These are phyloP conservation scores for Lithohypha guttulata DNA, from an alignment of 2,329 filamentous ascomycete species.

Conservation along the genomic window DNA sequence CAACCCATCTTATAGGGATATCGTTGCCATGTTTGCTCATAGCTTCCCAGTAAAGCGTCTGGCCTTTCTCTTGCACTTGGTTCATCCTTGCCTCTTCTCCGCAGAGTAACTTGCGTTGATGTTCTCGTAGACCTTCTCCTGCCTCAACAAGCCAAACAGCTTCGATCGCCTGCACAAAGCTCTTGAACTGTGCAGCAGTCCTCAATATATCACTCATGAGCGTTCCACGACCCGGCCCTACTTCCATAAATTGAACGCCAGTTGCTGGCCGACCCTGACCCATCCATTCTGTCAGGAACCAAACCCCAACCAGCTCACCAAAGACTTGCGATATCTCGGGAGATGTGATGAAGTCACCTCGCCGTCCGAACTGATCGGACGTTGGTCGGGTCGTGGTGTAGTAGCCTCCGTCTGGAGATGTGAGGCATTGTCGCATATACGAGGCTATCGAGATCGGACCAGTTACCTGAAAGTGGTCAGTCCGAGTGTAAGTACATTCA, in stretches of 20 bases:
- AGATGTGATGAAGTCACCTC: constrained; percentile 92
- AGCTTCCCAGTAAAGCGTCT: constrained; percentile 54
- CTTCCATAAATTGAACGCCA: constrained; percentile 81
- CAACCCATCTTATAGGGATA: constrained; percentile 62
- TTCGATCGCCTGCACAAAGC: constrained; percentile 65
- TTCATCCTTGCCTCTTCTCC: constrained; percentile 61
- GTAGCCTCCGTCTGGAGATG: constrained; percentile 80
- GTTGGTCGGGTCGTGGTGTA: constrained; percentile 66
- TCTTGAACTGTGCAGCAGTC: constrained; percentile 72
- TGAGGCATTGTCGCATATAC: constrained; percentile 98
- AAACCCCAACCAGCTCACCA: constrained; percentile 85
- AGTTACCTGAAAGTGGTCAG: constrained; percentile 49
- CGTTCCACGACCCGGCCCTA: constrained; percentile 87
- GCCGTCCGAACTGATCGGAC: constrained; percentile 74
- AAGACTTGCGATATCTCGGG: constrained; percentile 97
- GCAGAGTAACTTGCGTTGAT: constrained; percentile 75
- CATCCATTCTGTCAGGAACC: constrained; percentile 95
- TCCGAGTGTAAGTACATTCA: constrained; percentile 2
- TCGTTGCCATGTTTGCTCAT: constrained; percentile 58
- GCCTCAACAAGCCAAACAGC: constrained; percentile 91
- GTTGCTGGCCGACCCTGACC: constrained; percentile 64
- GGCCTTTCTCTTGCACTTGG: constrained; percentile 33
- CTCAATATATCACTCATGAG: constrained; percentile 94
- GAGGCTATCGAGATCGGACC: constrained; percentile 84
- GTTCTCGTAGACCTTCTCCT: constrained; percentile 63